These are phyloP conservation scores for Tricladium varicosporioides DNA, from an alignment of 2,329 filamentous ascomycete species.

Conservation along the genomic window DNA sequence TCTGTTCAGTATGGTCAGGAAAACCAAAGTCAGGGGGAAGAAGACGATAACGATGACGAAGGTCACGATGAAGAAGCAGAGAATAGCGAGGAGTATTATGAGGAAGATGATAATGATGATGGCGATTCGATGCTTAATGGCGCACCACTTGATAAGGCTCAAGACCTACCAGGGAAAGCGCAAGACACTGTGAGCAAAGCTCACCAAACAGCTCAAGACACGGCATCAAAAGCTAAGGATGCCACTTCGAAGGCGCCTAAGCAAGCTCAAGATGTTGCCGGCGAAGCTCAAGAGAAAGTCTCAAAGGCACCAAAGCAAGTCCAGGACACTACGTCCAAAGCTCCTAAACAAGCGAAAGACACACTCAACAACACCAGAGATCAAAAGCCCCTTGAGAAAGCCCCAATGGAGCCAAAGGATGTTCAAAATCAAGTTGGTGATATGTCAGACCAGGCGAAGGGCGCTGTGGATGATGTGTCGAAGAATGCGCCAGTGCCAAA, in stretches of 20 bases:
- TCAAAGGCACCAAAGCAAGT: constrained; percentile 1
- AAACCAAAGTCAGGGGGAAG: background rate
- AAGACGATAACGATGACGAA: constrained; percentile 2
- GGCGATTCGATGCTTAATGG: constrained; percentile 1
- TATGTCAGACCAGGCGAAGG: background rate
- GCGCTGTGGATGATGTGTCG: background rate
- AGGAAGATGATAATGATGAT: constrained; percentile 11
- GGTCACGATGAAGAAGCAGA: background rate
- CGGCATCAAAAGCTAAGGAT: constrained; percentile 4
- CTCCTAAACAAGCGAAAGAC: background rate
- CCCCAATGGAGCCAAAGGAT: constrained; percentile 4
- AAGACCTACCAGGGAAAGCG: constrained; percentile 1
- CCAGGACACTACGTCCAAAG: background rate
- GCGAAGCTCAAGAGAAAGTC: background rate
- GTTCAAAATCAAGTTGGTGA: constrained; percentile 4
- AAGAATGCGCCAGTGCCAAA: background rate
- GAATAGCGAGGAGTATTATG: constrained; percentile 9
- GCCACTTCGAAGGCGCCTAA: constrained; percentile 4
- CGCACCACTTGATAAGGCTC: constrained; percentile 9
- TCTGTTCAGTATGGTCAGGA: constrained; percentile 2
- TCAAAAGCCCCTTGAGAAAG: background rate
- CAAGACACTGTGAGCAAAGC: background rate
- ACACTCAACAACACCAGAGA: background rate
- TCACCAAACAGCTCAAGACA: background rate
- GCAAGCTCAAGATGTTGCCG: constrained; percentile 3